Conservation (phyloP, 192 early-diverging fungal genomes). For the Rhizophagus clarus region DNA sequence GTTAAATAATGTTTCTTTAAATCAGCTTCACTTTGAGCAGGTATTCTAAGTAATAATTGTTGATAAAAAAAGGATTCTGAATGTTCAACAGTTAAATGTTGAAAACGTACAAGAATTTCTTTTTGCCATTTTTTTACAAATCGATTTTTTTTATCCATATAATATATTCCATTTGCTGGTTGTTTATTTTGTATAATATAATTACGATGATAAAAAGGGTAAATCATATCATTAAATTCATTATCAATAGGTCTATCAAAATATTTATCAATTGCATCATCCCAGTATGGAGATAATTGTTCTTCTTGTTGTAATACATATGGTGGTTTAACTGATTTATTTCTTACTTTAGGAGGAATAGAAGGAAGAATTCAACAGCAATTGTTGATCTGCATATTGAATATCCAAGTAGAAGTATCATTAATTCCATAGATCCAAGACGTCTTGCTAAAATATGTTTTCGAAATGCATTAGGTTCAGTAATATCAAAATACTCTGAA, state of each 20-base stretch:
- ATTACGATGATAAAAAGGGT: not conserved
- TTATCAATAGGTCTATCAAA: not conserved
- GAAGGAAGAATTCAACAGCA: not conserved
- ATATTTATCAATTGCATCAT: slow-evolving; percentile 18
- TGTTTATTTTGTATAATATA: not conserved
- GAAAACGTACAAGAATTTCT: not conserved
- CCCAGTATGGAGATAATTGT: not conserved
- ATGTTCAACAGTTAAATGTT: not conserved
- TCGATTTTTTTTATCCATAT: not conserved
- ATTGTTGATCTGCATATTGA: not conserved
- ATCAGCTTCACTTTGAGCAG: no score
- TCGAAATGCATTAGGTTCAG: not conserved
- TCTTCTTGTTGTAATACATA: not conserved
- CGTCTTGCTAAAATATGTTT: not conserved
- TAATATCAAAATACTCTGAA: not conserved
- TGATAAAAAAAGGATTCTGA: not conserved
- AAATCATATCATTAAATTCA: not conserved
- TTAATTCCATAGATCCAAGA: not conserved
- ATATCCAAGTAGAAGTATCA: not conserved
- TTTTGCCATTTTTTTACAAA: not conserved
- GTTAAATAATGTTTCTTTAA: no score
- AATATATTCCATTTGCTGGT: not conserved
- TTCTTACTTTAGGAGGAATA: not conserved
- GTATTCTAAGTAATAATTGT: no score
- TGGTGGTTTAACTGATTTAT: not conserved